Conservation (phyloP, 2,329 filamentous ascomycete genomes). For the Diaporthe helianthi region DNA sequence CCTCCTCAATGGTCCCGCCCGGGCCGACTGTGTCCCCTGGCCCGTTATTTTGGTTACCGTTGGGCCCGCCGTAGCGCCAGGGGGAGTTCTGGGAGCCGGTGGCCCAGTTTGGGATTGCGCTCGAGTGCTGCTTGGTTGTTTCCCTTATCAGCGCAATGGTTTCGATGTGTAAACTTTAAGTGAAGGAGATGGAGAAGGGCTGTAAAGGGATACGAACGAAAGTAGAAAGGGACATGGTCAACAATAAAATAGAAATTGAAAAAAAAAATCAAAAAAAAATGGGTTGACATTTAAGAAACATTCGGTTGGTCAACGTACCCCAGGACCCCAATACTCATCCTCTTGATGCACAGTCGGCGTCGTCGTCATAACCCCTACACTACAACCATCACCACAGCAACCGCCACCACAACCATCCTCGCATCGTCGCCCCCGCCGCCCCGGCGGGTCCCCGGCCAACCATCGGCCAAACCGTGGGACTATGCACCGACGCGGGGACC, state of each 20-base stretch:
- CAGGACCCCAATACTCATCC: conserved; percentile 30
- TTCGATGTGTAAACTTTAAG: too few species aligned
- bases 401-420: neutral
- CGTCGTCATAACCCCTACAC: neutral
- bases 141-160: neutral
- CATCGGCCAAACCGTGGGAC: conserved; percentile 24
- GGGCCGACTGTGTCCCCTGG: conserved; percentile 5
- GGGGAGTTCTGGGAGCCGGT: neutral
- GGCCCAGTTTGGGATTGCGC: conserved; percentile 3
- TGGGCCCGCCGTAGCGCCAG: conserved; percentile 26
- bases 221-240: neutral
- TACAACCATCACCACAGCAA: neutral
- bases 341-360: conserved; percentile 29
- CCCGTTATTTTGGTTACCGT: neutral
- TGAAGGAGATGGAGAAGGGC: neutral
- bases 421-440: neutral
- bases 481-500: conserved; percentile 17
- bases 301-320: neutral
- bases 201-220: neutral
- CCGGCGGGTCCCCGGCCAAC: conserved; percentile 24
- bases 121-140: neutral
- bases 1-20: conserved; percentile 20
- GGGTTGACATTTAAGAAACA: neutral
- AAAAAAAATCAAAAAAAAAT: too few species aligned
- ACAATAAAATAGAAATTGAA: too few species aligned